Conservation (phyloP, 257 asterid species). For the Gentiana dahurica region DNA sequence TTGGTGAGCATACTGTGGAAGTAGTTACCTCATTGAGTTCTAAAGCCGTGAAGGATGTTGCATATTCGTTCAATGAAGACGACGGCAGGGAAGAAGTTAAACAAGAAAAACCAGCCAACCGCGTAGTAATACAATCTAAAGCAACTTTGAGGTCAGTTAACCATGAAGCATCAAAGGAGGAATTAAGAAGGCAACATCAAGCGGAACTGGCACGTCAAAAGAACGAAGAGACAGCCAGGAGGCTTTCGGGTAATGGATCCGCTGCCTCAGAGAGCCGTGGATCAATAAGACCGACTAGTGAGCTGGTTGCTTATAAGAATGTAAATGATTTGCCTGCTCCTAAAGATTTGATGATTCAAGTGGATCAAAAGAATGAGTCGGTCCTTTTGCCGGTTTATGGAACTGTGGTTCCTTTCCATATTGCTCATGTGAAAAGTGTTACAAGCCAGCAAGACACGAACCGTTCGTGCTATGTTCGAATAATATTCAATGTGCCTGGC, state of each 20-base stretch:
- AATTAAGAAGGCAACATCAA: slow-evolving; percentile 10
- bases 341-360: slow-evolving; percentile 9
- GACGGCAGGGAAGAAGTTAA: slow-evolving; percentile 3
- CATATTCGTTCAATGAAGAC: slow-evolving; percentile 9
- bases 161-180: slow-evolving; percentile 11
- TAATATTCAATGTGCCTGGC: slow-evolving; percentile 11
- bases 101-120: not conserved
- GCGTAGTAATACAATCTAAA: slow-evolving; percentile 3
- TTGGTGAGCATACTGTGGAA: slow-evolving; percentile 1
- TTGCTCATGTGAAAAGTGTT: slow-evolving; percentile 9
- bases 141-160: slow-evolving; percentile 12
- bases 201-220: slow-evolving; percentile 13
- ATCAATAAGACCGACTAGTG: slow-evolving; percentile 4
- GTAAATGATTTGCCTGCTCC: slow-evolving; percentile 11
- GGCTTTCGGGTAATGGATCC: slow-evolving; percentile 11
- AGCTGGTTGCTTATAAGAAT: slow-evolving; percentile 11
- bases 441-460: slow-evolving; percentile 13
- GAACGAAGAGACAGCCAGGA: slow-evolving; percentile 10
- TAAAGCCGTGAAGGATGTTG: slow-evolving; percentile 12
- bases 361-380: slow-evolving; percentile 11
- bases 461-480: slow-evolving; percentile 6
- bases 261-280: slow-evolving; percentile 6
- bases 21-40: slow-evolving; percentile 11
- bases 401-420: slow-evolving; percentile 10
- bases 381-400: slow-evolving; percentile 11